Conservation (phyloP, 2,329 filamentous ascomycete genomes). For the Xylariaceae sp. region DNA sequence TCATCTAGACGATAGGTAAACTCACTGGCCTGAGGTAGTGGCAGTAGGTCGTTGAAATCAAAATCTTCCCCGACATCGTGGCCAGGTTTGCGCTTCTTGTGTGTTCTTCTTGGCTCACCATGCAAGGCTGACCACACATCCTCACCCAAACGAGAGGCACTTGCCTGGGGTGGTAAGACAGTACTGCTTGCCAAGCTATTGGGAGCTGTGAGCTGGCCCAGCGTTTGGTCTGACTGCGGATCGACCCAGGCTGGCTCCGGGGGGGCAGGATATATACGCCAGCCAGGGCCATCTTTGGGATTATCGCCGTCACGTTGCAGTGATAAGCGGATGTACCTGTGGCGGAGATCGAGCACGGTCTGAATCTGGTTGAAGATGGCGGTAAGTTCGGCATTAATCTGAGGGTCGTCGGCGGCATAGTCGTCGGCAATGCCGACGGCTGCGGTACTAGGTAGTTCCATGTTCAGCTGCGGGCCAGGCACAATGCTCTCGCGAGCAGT, state of each 20-base stretch:
- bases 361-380: constrained; percentile 89
- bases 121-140: constrained; percentile 30
- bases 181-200: constrained; percentile 48
- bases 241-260: constrained; percentile 85
- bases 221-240: constrained; percentile 38
- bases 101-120: constrained; percentile 40
- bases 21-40: constrained; percentile 65
- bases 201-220: constrained; percentile 33
- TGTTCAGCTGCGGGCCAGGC: constrained; percentile 20
- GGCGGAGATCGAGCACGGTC: constrained; percentile 78
- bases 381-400: constrained; percentile 77
- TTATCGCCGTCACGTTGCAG: constrained; percentile 80
- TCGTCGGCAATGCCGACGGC: constrained; percentile 62
- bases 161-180: constrained; percentile 34
- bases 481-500: constrained; percentile 11
- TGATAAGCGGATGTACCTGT: constrained; percentile 84
- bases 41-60: constrained; percentile 70
- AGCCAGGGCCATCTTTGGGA: constrained; percentile 76
- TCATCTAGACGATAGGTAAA: constrained; percentile 77
- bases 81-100: constrained; percentile 74
- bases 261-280: constrained; percentile 87
- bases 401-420: constrained; percentile 68
- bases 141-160: constrained; percentile 23
- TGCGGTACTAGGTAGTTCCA: constrained; percentile 52
- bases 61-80: constrained; percentile 93